phyloP scores from a whole-genome alignment of 345 rosid species.

The Mercurialis annua region DNA sequence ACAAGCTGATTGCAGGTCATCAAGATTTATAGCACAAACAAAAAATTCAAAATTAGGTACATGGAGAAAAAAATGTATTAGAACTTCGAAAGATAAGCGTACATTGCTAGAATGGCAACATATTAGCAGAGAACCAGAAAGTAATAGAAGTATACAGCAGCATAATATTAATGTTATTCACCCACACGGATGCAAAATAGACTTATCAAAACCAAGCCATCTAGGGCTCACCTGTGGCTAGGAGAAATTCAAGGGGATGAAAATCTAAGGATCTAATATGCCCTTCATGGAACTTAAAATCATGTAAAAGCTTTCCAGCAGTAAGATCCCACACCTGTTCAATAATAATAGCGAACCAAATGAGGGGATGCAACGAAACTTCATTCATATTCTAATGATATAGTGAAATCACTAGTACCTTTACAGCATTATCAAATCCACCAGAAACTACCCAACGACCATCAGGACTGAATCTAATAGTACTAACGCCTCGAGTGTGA shows the following conservation, averaged over 20 bases:
- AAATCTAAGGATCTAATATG: conserved; percentile 76
- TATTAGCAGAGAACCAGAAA: neutral
- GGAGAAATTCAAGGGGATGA: conserved; percentile 95
- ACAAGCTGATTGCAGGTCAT: neutral
- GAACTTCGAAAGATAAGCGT: neutral
- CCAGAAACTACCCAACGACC: conserved; percentile 99
- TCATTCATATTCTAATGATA: neutral
- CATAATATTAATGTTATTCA: neutral
- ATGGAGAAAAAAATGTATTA: neutral
- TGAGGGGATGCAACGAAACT: conserved; percentile 2
- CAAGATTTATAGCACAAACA: neutral
- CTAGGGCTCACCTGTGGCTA: conserved; percentile 72
- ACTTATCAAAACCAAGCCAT: conserved; percentile 2
- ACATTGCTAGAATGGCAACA: conserved; percentile 4
- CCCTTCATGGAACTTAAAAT: conserved; percentile 91
- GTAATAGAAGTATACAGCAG: neutral
- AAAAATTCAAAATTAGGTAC: neutral
- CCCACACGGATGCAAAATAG: conserved; percentile 4
- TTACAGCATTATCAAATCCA: conserved; percentile 84
- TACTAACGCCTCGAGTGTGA: conserved; percentile 69
- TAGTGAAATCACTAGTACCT: conserved; percentile 45
- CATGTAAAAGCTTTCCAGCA: conserved; percentile 97
- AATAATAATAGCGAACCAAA: conserved; percentile 4
- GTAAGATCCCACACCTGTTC: conserved; percentile 88
- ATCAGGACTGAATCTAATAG: conserved; percentile 91